Conservation (phyloP, 495 filamentous ascomycete genomes). For the Lophium mytilinum region DNA sequence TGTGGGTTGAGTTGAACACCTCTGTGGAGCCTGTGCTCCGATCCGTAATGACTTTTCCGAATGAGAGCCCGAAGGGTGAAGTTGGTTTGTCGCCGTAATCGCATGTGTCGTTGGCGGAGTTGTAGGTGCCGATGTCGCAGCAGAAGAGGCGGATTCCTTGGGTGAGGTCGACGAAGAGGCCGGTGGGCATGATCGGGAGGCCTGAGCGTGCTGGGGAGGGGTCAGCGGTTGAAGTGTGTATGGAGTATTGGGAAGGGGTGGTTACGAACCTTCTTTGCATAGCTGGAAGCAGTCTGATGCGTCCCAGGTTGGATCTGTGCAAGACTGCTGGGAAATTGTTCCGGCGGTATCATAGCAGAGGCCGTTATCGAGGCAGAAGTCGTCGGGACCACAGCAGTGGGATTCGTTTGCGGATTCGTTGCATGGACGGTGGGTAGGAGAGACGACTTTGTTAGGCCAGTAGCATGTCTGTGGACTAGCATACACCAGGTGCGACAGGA, state of each 20-base stretch:
- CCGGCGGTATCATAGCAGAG: not conserved
- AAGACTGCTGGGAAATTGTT: not conserved
- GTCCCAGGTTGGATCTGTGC: not conserved
- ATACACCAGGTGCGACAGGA: not conserved
- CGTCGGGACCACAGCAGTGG: not conserved
- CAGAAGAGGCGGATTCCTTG: not conserved
- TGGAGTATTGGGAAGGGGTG: not conserved
- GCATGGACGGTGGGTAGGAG: not conserved
- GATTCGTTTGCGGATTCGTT: not conserved
- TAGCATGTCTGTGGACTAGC: not conserved
- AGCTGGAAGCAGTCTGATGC: not conserved
- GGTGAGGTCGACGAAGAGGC: not conserved
- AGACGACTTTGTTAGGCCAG: not conserved
- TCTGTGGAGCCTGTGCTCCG: not conserved
- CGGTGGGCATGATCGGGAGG: conserved; percentile 1
- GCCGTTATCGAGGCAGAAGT: not conserved
- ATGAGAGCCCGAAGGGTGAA: not conserved
- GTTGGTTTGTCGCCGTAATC: not conserved
- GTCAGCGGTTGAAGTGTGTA: not conserved
- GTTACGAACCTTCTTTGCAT: not conserved
- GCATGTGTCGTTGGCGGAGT: not conserved
- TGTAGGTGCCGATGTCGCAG: not conserved
- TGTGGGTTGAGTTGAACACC: not conserved
- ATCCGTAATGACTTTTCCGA: conserved; percentile 2
- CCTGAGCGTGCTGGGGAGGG: not conserved